phyloP scores from a whole-genome alignment of 371 early-diverging fungal species.

The Apophysomyces variabilis region DNA sequence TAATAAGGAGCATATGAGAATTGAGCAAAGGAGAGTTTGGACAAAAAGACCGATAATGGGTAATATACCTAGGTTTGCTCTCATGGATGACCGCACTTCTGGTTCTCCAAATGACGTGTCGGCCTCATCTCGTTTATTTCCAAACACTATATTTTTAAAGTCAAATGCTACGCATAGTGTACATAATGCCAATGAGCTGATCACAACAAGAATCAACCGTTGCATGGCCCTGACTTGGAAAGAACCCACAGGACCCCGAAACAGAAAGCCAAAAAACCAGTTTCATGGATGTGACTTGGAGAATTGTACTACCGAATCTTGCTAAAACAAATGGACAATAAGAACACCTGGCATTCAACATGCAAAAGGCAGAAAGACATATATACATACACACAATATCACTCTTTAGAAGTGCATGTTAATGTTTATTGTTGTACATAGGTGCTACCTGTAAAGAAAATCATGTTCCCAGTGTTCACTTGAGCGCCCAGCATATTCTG shows the following conservation, averaged over 20 bases:
- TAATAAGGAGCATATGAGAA: constrained; percentile 2
- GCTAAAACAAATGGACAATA: too few species aligned
- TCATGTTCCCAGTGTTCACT: too few species aligned
- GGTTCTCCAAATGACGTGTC: neutral
- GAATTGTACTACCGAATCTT: neutral
- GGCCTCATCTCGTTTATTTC: neutral
- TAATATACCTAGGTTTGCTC: neutral
- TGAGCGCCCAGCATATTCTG: too few species aligned
- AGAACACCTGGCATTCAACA: too few species aligned
- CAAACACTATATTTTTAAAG: constrained; percentile 25
- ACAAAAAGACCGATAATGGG: neutral
- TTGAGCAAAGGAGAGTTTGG: neutral
- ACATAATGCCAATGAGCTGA: neutral
- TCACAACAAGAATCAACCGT: constrained; percentile 3
- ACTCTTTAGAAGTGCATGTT: too few species aligned
- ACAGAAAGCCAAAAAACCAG: neutral
- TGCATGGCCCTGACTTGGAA: neutral
- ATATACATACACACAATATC: too few species aligned
- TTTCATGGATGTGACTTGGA: constrained; percentile 7
- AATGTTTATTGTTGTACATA: too few species aligned
- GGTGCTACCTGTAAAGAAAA: too few species aligned
- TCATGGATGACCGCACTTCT: neutral
- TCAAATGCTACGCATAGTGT: constrained; percentile 12
- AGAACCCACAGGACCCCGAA: neutral
- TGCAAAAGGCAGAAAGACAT: too few species aligned